Percentiles rank a stretch among this genome's conserved stretches.
phyloP scores from a whole-genome alignment of 208 protist genomes.

The Crithidia bombi region DNA sequence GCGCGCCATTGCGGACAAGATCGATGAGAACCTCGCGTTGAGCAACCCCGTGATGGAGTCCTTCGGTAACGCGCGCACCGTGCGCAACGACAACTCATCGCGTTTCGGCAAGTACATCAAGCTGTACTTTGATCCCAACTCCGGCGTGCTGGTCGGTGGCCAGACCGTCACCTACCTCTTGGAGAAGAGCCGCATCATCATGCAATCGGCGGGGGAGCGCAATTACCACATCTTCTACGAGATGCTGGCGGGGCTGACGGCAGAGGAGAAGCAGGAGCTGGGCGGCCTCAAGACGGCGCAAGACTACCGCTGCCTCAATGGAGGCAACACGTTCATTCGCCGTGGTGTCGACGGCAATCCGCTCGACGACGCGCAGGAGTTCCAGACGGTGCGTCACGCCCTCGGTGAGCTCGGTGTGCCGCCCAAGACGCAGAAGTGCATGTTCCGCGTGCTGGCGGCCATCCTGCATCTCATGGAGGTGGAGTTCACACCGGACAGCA shows the following conservation, averaged over 20 bases:
- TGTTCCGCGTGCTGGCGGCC: slow-evolving; percentile 90
- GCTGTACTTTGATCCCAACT: slow-evolving; percentile 89
- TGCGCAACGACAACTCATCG: slow-evolving; percentile 94
- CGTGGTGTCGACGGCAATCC: slow-evolving; percentile 79
- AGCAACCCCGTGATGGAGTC: slow-evolving; percentile 95
- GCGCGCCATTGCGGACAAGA: slow-evolving; percentile 65
- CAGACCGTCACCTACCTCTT: slow-evolving; percentile 92
- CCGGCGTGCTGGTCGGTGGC: slow-evolving; percentile 88
- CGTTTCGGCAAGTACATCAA: slow-evolving; percentile 97
- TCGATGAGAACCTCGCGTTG: slow-evolving; percentile 78
- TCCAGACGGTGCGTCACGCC: slow-evolving; percentile 73
- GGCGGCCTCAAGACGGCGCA: slow-evolving; percentile 67
- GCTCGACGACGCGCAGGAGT: slow-evolving; percentile 92
- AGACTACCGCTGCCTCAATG: slow-evolving; percentile 90
- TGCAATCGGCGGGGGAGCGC: slow-evolving; percentile 89
- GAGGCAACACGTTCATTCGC: slow-evolving; percentile 81
- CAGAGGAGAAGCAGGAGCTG: slow-evolving; percentile 71
- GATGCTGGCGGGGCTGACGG: slow-evolving; percentile 84
- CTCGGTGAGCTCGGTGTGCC: slow-evolving; percentile 74
- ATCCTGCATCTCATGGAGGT: slow-evolving; percentile 95
- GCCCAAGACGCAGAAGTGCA: slow-evolving; percentile 50
- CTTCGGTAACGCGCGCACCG: slow-evolving; percentile 94
- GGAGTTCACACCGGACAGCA: slow-evolving; percentile 77
- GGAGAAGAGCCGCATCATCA: slow-evolving; percentile 94
- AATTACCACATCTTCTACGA: slow-evolving; percentile 98